Percentiles rank a stretch among this genome's conserved stretches.
Evolutionary conservation across 2,329 filamentous ascomycete species (phyloP).

Genomic region (Lecanosticta acicola): DNA sequence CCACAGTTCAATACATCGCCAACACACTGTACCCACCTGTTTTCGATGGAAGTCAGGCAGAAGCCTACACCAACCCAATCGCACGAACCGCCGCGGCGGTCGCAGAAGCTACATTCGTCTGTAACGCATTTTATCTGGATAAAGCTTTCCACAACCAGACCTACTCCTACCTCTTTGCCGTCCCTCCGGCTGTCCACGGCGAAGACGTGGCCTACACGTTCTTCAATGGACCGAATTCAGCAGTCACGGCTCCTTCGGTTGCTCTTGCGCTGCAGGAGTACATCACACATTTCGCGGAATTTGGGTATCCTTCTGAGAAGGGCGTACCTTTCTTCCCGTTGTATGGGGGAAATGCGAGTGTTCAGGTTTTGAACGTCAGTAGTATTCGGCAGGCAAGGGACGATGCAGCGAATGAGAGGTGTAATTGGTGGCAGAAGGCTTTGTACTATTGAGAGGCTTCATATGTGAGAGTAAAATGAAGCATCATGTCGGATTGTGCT

Average conservation of each 20-base stretch:
- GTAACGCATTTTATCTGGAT: constrained; percentile 50
- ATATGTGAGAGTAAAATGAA: background rate
- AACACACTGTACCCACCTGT: constrained; percentile 43
- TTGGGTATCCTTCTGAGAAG: background rate
- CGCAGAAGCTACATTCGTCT: constrained; percentile 44
- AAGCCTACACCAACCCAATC: constrained; percentile 42
- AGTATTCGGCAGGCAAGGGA: background rate
- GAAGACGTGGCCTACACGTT: constrained; percentile 50
- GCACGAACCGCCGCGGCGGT: constrained; percentile 39
- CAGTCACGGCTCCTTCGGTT: background rate
- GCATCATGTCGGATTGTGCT: background rate
- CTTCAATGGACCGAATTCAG: constrained; percentile 29
- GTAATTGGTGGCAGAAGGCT: constrained; percentile 1
- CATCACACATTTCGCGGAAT: background rate
- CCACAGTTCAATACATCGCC: constrained; percentile 37
- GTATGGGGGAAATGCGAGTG: background rate
- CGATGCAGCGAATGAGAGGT: background rate
- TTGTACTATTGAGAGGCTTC: background rate
- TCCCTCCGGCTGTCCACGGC: constrained; percentile 51
- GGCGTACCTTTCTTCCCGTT: background rate
- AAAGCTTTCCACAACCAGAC: constrained; percentile 43
- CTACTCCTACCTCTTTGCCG: constrained; percentile 49
- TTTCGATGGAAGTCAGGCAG: constrained; percentile 16
- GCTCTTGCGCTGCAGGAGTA: background rate
- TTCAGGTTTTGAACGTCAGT: background rate